These are phyloP conservation scores for Cyberlindnera subsufficiens DNA, from an alignment of 805 yeast genomes.

Conservation along the genomic window DNA sequence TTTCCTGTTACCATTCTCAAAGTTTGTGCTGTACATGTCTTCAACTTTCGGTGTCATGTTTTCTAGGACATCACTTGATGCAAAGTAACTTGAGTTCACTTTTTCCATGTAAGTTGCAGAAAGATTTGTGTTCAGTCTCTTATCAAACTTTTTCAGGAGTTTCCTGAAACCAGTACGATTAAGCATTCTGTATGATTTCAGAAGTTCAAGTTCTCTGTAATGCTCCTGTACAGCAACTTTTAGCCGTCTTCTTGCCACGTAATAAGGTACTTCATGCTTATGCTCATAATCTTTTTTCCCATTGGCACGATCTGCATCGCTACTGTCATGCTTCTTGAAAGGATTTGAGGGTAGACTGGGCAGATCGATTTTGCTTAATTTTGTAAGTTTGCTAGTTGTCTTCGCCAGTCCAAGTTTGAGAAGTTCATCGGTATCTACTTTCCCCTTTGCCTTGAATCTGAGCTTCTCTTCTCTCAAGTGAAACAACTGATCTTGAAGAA, in stretches of 20 bases:
- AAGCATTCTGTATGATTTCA: conserved; percentile 64
- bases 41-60: conserved; percentile 58
- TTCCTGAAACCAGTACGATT: conserved; percentile 89
- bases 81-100: conserved; percentile 52
- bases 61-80: conserved; percentile 62
- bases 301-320: not conserved
- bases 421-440: conserved; percentile 7
- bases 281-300: conserved; percentile 43
- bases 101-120: conserved; percentile 48
- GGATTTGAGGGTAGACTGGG: conserved; percentile 34
- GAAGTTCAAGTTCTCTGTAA: conserved; percentile 65
- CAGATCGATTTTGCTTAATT: conserved; percentile 30
- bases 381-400: conserved; percentile 16
- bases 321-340: conserved; percentile 14
- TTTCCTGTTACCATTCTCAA: conserved; percentile 67
- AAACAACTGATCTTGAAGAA: conserved; percentile 64
- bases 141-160: conserved; percentile 86
- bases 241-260: conserved; percentile 59
- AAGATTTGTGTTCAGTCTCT: conserved; percentile 44
- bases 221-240: conserved; percentile 66
- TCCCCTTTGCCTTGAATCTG: conserved; percentile 15
- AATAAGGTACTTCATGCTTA: conserved; percentile 46
- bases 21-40: conserved; percentile 56
- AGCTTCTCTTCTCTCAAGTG: conserved; percentile 52
- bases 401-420: conserved; percentile 12